phyloP scores from a whole-genome alignment of 768 basidiomycete species.

The Saitozyma podzolica region DNA sequence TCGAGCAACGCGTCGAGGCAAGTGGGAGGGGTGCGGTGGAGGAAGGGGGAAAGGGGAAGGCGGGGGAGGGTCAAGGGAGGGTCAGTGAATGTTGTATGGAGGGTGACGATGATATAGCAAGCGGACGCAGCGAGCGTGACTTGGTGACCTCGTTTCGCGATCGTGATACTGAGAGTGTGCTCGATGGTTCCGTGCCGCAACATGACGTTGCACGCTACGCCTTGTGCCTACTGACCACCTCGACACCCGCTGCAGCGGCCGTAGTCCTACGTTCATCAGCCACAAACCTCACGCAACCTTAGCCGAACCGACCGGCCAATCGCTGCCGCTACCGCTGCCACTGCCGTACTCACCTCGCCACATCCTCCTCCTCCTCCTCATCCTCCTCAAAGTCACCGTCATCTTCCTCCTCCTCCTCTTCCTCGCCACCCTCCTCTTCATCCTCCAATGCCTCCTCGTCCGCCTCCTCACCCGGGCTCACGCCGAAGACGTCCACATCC shows the following conservation, averaged over 20 bases:
- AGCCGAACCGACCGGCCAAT: neutral
- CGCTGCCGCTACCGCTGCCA: neutral
- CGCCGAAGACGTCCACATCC: conserved; percentile 20
- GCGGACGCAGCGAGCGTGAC: too few relatives aligned
- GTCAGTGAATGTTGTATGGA: too few relatives aligned
- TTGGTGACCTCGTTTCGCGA: too few relatives aligned
- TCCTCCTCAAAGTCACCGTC: conserved; percentile 32
- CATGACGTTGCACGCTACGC: too few relatives aligned
- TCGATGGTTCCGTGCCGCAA: too few relatives aligned
- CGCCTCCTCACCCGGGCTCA: conserved; percentile 3
- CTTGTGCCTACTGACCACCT: conserved; percentile 46
- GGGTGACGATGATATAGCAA: too few relatives aligned
- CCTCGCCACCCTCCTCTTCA: conserved; percentile 17
- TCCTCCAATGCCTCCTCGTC: conserved; percentile 17
- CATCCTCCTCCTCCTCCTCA: conserved; percentile 27
- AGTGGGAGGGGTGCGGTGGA: too few relatives aligned
- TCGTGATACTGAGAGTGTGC: too few relatives aligned
- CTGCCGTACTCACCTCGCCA: conserved; percentile 5
- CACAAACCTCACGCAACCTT: neutral
- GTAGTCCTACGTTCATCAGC: conserved; percentile 38
- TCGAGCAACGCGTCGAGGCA: too few relatives aligned
- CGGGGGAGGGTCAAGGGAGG: too few relatives aligned
- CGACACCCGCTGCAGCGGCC: conserved; percentile 49
- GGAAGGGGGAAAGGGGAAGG: too few relatives aligned
- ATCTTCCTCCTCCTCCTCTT: conserved; percentile 35